A percentile compares a stretch with the other conserved stretches of the same genome.
phyloP scores from a whole-genome alignment of 495 filamentous ascomycete species.

The Podospora comata region DNA sequence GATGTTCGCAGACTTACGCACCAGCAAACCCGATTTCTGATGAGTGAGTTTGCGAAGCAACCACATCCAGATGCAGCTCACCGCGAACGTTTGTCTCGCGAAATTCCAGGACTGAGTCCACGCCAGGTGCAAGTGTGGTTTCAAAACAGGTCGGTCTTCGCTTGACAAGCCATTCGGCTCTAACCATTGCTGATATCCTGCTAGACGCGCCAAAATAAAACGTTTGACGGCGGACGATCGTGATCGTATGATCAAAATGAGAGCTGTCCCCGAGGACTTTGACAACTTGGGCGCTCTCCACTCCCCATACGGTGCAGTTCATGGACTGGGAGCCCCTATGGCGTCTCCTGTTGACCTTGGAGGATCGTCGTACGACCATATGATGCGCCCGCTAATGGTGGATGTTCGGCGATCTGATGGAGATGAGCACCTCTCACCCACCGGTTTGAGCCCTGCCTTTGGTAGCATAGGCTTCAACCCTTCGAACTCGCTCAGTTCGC shows the following conservation, averaged over 20 bases:
- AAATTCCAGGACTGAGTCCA: conserved; percentile 90
- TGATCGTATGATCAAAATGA: conserved; percentile 89
- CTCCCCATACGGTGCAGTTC: conserved; percentile 62
- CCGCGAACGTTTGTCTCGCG: conserved; percentile 80
- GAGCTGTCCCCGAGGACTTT: conserved; percentile 87
- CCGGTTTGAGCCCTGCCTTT: conserved; percentile 60
- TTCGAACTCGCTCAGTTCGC: conserved; percentile 42
- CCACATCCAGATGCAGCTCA: conserved; percentile 94
- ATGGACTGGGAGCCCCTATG: conserved; percentile 53
- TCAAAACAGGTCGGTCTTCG: conserved; percentile 76
- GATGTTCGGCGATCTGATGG: conserved; percentile 56
- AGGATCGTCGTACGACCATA: conserved; percentile 49
- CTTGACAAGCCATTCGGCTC: neutral
- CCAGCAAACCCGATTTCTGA: conserved; percentile 92
- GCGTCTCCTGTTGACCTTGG: conserved; percentile 56
- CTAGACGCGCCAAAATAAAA: conserved; percentile 91
- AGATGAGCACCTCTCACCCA: conserved; percentile 58
- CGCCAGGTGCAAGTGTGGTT: conserved; percentile 99
- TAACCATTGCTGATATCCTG: conserved; percentile 26
- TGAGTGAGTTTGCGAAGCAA: conserved; percentile 96
- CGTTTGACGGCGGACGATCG: conserved; percentile 88
- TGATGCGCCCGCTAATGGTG: conserved; percentile 60
- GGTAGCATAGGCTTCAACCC: conserved; percentile 59
- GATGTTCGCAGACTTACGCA: conserved; percentile 72
- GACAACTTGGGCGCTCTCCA: conserved; percentile 88